These are phyloP conservation scores for Ceratocystiopsis minuta DNA, from an alignment of 2,329 filamentous ascomycete species.

Conservation along the genomic window DNA sequence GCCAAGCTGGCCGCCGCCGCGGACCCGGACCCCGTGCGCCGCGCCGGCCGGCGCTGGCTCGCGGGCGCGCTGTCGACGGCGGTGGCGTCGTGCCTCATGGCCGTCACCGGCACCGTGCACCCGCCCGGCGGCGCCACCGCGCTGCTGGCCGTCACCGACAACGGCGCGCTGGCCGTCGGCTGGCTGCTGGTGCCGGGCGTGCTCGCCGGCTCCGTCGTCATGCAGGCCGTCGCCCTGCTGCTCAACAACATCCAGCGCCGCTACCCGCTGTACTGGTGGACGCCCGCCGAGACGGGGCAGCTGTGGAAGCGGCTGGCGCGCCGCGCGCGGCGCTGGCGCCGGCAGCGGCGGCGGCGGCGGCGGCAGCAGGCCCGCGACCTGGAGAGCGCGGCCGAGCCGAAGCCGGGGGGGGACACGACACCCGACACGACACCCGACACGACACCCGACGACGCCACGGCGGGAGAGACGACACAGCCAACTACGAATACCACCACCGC, in stretches of 20 bases:
- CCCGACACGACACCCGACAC: too few species aligned
- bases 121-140: constrained; percentile 61
- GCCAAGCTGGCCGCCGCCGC: constrained; percentile 45
- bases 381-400: background rate
- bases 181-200: constrained; percentile 52
- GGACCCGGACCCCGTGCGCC: constrained; percentile 12
- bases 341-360: constrained; percentile 4
- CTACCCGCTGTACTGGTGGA: constrained; percentile 58
- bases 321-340: background rate
- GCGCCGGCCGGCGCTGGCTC: constrained; percentile 39
- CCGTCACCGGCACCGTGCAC: constrained; percentile 52
- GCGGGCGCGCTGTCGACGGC: constrained; percentile 49
- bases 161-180: constrained; percentile 35
- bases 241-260: constrained; percentile 51
- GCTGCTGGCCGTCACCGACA: constrained; percentile 45
- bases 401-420: too few species aligned
- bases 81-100: constrained; percentile 44
- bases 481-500: too few species aligned
- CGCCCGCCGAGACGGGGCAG: constrained; percentile 21
- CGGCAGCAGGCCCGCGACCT: background rate
- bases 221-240: constrained; percentile 43
- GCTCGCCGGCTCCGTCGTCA: constrained; percentile 38
- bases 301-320: constrained; percentile 6
- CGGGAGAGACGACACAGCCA: too few species aligned
- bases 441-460: too few species aligned